A percentile compares a stretch with the other conserved stretches of the same genome.
Conservation (phyloP, 306 rosid species). For the Parietaria judaica region DNA sequence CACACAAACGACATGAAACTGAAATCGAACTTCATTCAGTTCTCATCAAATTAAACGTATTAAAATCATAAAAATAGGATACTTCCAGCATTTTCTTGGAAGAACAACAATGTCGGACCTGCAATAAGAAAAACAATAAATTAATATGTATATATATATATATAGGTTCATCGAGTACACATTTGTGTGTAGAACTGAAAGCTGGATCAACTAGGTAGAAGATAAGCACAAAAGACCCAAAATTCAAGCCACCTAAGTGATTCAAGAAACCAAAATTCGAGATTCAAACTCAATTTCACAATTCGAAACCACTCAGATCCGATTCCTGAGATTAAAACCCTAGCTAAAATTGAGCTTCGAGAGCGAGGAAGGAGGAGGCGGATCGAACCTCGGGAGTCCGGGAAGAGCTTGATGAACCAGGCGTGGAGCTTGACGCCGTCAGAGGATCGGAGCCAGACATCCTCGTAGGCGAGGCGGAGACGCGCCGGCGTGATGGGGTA, state of each 20-base stretch:
- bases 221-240: no score
- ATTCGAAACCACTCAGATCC: background rate
- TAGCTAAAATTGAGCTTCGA: no score
- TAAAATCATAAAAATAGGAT: conserved; percentile 39
- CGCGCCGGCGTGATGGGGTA: conserved; percentile 77
- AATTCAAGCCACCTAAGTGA: no score
- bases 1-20: conserved; percentile 24
- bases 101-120: conserved; percentile 96
- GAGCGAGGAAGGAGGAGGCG: background rate
- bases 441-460: conserved; percentile 77
- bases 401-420: conserved; percentile 97
- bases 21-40: background rate
- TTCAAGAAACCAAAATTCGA: no score
- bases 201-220: no score
- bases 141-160: no score
- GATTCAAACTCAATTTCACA: background rate
- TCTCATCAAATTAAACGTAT: background rate
- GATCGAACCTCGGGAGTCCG: conserved; percentile 68
- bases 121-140: conserved; percentile 24
- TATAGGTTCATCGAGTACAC: no score
- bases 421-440: conserved; percentile 95
- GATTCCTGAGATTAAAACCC: no score
- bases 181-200: no score
- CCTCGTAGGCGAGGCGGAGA: conserved; percentile 72
- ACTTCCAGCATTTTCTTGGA: conserved; percentile 99